Percentiles rank a stretch among this genome's conserved stretches.
Evolutionary conservation across 2,329 filamentous ascomycete species (phyloP).

Genomic region (Alternaria tenuissima): DNA sequence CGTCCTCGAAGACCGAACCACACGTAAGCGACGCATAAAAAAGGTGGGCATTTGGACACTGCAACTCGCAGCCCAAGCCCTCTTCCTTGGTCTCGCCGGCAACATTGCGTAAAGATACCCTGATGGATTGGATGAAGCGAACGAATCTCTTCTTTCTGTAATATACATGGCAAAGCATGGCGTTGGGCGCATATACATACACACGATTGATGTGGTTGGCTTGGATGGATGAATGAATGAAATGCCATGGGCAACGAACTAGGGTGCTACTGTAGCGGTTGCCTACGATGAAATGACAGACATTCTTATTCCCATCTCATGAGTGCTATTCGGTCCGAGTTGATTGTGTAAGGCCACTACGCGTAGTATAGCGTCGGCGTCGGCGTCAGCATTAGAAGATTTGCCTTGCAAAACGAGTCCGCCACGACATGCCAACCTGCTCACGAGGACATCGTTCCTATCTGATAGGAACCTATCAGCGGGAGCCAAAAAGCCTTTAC

Average conservation of each 20-base stretch:
- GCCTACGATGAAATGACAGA: conserved; percentile 15
- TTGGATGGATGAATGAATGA: not conserved
- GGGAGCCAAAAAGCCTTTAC: not conserved
- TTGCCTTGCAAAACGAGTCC: not conserved
- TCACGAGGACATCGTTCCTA: not conserved
- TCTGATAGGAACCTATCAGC: too few species aligned
- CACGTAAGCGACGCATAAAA: conserved; percentile 83
- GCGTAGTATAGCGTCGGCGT: not conserved
- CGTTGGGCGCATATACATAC: conserved; percentile 16
- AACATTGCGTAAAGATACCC: conserved; percentile 64
- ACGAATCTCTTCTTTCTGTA: conserved; percentile 24
- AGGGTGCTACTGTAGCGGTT: not conserved
- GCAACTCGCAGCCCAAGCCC: conserved; percentile 87
- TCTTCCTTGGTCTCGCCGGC: conserved; percentile 94
- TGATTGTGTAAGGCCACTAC: not conserved
- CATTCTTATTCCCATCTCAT: not conserved
- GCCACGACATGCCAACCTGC: not conserved
- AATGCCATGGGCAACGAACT: not conserved
- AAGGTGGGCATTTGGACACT: conserved; percentile 98
- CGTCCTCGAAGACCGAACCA: conserved; percentile 89
- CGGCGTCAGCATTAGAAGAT: not conserved
- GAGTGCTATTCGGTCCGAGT: not conserved
- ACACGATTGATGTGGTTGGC: not conserved
- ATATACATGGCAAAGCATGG: conserved; percentile 19
- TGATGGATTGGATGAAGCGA: conserved; percentile 3